These are phyloP conservation scores for Nakataea oryzae DNA, from an alignment of 2,329 filamentous ascomycete genomes.

Conservation along the genomic window DNA sequence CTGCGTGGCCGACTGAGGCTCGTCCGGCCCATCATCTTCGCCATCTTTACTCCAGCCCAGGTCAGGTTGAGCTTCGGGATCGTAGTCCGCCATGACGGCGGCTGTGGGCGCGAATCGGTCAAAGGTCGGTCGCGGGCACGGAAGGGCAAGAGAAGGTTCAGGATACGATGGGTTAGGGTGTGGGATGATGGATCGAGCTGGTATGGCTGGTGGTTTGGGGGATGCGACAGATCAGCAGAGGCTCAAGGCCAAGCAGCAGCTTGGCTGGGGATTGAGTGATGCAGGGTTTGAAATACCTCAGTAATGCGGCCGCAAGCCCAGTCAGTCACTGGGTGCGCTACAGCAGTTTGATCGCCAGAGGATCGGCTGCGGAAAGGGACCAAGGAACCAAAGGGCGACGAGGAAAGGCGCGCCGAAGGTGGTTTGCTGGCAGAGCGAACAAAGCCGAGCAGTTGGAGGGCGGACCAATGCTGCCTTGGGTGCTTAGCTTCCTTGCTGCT, in stretches of 20 bases:
- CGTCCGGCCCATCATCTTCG: conserved; percentile 10
- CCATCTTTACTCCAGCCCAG: conserved; percentile 7
- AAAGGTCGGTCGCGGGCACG: background rate
- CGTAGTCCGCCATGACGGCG: conserved; percentile 1
- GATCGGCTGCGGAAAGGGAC: background rate
- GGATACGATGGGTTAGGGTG: background rate
- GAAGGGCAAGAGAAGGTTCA: background rate
- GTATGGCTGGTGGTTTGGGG: background rate
- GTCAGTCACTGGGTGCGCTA: background rate
- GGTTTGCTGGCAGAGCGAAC: background rate
- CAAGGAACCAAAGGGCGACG: background rate
- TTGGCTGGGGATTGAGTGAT: background rate
- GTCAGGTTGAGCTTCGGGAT: conserved; percentile 1
- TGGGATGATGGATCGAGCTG: background rate
- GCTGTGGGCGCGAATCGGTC: background rate
- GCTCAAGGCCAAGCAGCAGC: background rate
- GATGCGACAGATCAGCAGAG: background rate
- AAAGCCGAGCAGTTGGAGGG: background rate
- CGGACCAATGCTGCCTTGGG: background rate
- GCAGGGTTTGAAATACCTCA: background rate
- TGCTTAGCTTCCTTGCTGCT: background rate
- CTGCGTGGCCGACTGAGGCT: conserved; percentile 18
- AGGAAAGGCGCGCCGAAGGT: background rate
- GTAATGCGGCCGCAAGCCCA: background rate
- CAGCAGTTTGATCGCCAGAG: background rate